Percentiles rank a stretch among this genome's conserved stretches.
Evolutionary conservation across 306 rosid species (phyloP).

Genomic region (Cucumis cinereus): DNA sequence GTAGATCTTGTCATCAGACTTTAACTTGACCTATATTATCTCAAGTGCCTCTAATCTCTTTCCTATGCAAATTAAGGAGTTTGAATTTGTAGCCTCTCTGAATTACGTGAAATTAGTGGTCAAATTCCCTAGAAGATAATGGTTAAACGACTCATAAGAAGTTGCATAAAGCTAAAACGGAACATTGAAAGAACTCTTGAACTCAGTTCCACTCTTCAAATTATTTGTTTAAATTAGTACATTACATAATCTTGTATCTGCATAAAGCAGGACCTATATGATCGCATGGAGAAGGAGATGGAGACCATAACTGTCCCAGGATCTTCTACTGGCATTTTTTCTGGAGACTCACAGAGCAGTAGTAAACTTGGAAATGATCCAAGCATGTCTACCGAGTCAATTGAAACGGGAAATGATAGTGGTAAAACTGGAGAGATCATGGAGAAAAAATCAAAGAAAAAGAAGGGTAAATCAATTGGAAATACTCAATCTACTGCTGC

Average conservation of each 20-base stretch:
- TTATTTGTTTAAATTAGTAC: not conserved
- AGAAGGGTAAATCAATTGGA: constrained; percentile 56
- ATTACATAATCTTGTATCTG: constrained; percentile 3
- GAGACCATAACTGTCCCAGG: constrained; percentile 47
- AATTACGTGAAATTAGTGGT: not conserved
- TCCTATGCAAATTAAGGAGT: not conserved
- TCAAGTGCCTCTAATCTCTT: not conserved
- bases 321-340: constrained; percentile 25
- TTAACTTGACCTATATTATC: not conserved
- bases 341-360: constrained; percentile 31
- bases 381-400: constrained; percentile 40
- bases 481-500: constrained; percentile 24
- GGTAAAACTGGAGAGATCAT: constrained; percentile 36
- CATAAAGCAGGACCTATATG: constrained; percentile 55
- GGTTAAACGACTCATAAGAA: not conserved
- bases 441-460: constrained; percentile 78
- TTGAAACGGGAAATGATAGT: constrained; percentile 35
- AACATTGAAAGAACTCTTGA: not conserved
- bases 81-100: not conserved
- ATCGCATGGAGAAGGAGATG: constrained; percentile 61
- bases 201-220: not conserved
- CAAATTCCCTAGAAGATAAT: not conserved
- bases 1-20: not conserved
- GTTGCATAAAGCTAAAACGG: not conserved
- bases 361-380: constrained; percentile 40